Evolutionary conservation across 2,329 filamentous ascomycete genomes (phyloP), one percentile per base, ranked within the genome.

Genomic region (Neodidymelliopsis sp.): DNA sequence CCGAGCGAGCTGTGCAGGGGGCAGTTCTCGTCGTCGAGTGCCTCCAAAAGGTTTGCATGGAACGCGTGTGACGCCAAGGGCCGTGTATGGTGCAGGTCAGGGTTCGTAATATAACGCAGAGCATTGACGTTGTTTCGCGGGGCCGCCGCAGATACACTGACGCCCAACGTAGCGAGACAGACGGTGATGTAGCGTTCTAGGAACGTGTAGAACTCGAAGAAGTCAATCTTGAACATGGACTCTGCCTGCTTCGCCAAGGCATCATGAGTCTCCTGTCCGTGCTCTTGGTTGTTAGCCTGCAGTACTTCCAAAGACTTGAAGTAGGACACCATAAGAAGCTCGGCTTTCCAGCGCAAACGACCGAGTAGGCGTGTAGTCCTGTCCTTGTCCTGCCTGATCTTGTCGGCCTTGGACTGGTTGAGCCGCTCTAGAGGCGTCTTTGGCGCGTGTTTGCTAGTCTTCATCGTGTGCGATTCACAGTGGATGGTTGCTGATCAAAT

Each of bases 121-220:
- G 51, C 59, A 28, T 70, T 65, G 31, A 69, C 39, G 39, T 70
- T 57, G 10, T 56, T 49, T 27, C 53, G 41, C 20, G 57, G 49
- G 10, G 53, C 44, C 0, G 46, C 49, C 1, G 49, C 57, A 5
- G 70, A 67, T 1, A 90, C 75, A 0, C 68, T 65, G 4, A 89
- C 77, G 6, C 81, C 84, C 49, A 85, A 87, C 0, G 89, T 80
- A 0, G 79, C 79, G n/a, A 89, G 79, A 1, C 89, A 74, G 35
- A 86, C 81, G 1, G 89, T 85, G 6, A 90, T 76, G 0, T 86
- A 86, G 22, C 88, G 83, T 72, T 91, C 88, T 6, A 90, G 80
- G 25, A 89, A 79, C 40, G 84, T 83, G 73, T 90, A 90, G 69
- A 87, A 90, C 63, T 91, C 88, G 71, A 88, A 85, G 55, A 90